phyloP scores from a whole-genome alignment of 768 basidiomycete species.

The Pleurotus platypus region DNA sequence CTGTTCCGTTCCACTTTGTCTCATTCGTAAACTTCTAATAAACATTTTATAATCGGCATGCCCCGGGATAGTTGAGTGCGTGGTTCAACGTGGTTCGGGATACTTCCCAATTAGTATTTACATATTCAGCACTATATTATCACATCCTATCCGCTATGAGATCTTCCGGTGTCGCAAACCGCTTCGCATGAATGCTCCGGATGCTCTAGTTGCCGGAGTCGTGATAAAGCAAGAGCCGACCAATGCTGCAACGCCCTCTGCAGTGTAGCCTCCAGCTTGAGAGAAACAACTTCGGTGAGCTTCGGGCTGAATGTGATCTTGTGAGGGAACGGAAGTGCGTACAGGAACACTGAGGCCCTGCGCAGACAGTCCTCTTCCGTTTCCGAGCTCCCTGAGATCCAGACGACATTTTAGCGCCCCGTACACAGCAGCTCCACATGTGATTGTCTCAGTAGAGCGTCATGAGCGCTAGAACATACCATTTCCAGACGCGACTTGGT shows the following conservation, averaged over 20 bases:
- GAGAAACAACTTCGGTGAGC: too few species aligned
- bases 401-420: background rate
- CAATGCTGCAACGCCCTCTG: too few species aligned
- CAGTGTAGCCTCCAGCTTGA: too few species aligned
- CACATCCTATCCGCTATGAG: too few species aligned
- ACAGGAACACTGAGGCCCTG: too few species aligned
- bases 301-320: too few species aligned
- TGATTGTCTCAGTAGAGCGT: background rate
- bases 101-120: too few species aligned
- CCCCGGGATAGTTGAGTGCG: background rate
- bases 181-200: background rate
- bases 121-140: too few species aligned
- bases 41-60: background rate
- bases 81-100: too few species aligned
- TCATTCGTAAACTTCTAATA: background rate
- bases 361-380: too few species aligned
- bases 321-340: too few species aligned
- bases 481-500: conserved; percentile 2
- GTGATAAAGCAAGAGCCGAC: background rate
- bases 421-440: background rate
- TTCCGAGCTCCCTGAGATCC: background rate
- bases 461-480: conserved; percentile 1
- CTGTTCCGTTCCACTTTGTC: background rate
- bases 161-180: background rate
- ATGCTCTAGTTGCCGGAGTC: conserved; percentile 1